phyloP scores from a whole-genome alignment of 345 rosid genomes.

The Laguncularia racemosa region DNA sequence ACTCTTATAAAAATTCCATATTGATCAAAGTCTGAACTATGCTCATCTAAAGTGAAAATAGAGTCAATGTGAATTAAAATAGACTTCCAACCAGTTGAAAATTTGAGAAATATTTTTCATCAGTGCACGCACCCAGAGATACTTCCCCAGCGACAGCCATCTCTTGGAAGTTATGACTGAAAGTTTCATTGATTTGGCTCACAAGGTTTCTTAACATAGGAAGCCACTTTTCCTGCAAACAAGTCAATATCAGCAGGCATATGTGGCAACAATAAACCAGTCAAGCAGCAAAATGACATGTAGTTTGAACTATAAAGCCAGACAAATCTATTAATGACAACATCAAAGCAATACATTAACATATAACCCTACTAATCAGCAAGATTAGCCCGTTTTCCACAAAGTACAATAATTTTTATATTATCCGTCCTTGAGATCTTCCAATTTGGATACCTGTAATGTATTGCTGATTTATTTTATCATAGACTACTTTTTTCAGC shows the following conservation, averaged over 20 bases:
- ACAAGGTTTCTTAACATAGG: conserved; percentile 83
- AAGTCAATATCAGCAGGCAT: background rate
- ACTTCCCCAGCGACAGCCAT: conserved; percentile 99
- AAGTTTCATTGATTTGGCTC: conserved; percentile 69
- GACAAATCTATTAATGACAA: too few species aligned
- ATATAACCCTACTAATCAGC: too few species aligned
- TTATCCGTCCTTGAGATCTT: too few species aligned
- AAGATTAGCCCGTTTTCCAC: too few species aligned
- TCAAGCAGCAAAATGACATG: too few species aligned
- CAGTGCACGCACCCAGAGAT: conserved; percentile 38
- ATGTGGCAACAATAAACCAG: too few species aligned
- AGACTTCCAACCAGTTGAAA: background rate
- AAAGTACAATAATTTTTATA: too few species aligned
- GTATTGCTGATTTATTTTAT: too few species aligned
- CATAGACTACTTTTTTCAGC: too few species aligned
- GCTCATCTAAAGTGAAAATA: conserved; percentile 55
- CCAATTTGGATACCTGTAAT: too few species aligned
- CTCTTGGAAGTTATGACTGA: conserved; percentile 82
- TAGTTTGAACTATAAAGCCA: too few species aligned
- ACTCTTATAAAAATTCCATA: conserved; percentile 87
- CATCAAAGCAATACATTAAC: too few species aligned
- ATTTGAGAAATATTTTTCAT: background rate
- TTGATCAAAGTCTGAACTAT: conserved; percentile 66
- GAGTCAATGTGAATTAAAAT: conserved; percentile 9
- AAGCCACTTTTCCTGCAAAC: conserved; percentile 75